These are phyloP conservation scores for Agrocybe pediades DNA, from an alignment of 768 basidiomycete species.

Conservation along the genomic window DNA sequence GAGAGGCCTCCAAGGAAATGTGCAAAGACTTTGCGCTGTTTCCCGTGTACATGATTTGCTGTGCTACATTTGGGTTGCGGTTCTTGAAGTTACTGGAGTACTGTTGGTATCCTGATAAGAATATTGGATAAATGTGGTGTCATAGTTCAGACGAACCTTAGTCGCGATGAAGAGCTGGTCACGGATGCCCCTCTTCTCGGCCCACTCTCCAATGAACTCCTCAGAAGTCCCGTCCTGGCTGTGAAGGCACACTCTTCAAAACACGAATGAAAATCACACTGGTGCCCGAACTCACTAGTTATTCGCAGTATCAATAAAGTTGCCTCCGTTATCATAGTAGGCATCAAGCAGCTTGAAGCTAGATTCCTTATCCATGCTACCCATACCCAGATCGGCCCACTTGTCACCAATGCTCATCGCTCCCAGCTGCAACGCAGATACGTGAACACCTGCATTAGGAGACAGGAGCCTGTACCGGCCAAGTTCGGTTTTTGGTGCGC, in stretches of 20 bases:
- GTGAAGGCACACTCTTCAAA: not conserved
- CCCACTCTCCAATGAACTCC: not conserved
- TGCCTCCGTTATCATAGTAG: slow-evolving; percentile 45
- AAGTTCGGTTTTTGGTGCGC: slow-evolving; percentile 31
- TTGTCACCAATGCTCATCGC: slow-evolving; percentile 46
- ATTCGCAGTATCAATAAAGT: slow-evolving; percentile 53
- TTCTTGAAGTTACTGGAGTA: not conserved
- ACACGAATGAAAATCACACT: too few relatives aligned
- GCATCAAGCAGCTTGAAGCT: slow-evolving; percentile 50
- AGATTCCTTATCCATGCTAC: slow-evolving; percentile 40
- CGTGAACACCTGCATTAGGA: slow-evolving; percentile 37
- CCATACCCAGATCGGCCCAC: slow-evolving; percentile 32
- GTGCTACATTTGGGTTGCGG: not conserved
- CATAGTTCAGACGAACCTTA: not conserved
- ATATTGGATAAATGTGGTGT: not conserved
- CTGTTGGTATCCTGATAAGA: not conserved
- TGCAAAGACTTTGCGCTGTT: not conserved
- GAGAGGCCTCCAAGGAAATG: not conserved
- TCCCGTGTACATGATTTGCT: not conserved
- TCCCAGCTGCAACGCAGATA: slow-evolving; percentile 47
- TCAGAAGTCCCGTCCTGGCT: not conserved
- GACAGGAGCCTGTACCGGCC: slow-evolving; percentile 37
- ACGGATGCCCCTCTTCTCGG: not conserved
- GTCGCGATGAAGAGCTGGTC: not conserved
- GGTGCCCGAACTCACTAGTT: slow-evolving; percentile 32